Base-by-base conservation (phyloP, 208 protist species). In the Trypanosoma grayi region DNA sequence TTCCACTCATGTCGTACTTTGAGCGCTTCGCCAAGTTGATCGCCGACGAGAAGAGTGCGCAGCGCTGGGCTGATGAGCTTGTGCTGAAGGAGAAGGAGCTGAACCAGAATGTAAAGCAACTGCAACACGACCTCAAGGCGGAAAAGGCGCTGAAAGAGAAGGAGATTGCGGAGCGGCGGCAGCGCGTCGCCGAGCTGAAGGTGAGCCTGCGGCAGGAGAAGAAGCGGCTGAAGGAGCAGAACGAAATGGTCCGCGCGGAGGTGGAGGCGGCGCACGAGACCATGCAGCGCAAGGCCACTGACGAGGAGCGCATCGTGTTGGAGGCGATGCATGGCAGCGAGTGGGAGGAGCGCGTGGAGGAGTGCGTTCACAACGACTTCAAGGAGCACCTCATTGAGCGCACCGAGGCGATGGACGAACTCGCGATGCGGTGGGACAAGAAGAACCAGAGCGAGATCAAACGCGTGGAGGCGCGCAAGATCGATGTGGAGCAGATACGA, bases 101-200 rank as follows among this genome's bases (percentile, higher is more conserved):
- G 22, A 97, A 97, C 67, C 84, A 93, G 51, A 97, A 97, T 60
- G 92, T 97, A 48, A 97, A 97, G 69, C 87, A 93, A 70, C 79
- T 97, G 14, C 89, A 93, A 69, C 77, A 76, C 28, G 89, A 97
- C 55, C 72, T 97, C 7, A 71, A 82, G 39, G 67, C 70, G 6
- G 87, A 95, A 73, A 79, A 83, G 27, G 60, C 70, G 20, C 46
- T 85, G 27, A 90, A 85, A 60, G 88, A 97, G 60, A 77, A 81
- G 68, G 88, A 97, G 45, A 53, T 97, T 11, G 65, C 70, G 9
- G 83, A 94, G 54, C 83, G 89, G 10, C 80, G 71, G 2, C 60
- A 73, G 24, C 73, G 63, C n/a, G 60, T 97, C 30, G 55, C 68
- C 18, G 69, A 76, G 54, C 66, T 97, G 57, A 83, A 83, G 37